Evolutionary conservation across 352 stramenopile genomes (phyloP).

Genomic region (Achlya hypogyna): DNA sequence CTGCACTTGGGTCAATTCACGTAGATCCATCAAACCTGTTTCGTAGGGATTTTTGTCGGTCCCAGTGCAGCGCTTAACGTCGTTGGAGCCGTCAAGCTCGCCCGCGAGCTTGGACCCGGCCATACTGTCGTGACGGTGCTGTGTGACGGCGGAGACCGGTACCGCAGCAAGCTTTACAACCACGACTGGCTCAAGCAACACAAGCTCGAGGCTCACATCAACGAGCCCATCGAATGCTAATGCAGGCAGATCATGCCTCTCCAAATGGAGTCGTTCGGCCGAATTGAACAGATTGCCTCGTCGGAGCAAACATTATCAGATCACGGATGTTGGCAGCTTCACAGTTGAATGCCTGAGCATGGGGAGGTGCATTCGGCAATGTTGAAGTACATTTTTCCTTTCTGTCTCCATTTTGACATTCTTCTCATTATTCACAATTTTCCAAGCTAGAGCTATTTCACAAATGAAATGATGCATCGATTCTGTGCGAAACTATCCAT

Average conservation of each 20-base stretch:
- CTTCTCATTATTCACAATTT: too few species aligned
- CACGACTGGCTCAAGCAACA: conserved; percentile 52
- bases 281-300: background rate
- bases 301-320: too few species aligned
- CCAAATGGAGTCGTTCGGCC: background rate
- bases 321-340: too few species aligned
- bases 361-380: background rate
- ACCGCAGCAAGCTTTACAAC: conserved; percentile 80
- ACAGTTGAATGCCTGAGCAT: background rate
- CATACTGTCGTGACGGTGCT: conserved; percentile 75
- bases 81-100: conserved; percentile 73
- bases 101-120: conserved; percentile 47
- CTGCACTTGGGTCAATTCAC: background rate
- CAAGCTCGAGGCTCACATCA: conserved; percentile 26
- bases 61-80: conserved; percentile 69
- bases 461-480: too few species aligned
- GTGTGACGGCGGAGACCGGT: conserved; percentile 68
- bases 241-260: background rate
- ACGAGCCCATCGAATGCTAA: conserved; percentile 3
- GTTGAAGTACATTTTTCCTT: background rate
- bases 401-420: too few species aligned
- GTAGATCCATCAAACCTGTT: too few species aligned
- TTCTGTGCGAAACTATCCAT: too few species aligned
- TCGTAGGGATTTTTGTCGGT: conserved; percentile 83
- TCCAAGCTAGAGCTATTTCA: too few species aligned